phyloP scores from a whole-genome alignment of 2,329 filamentous ascomycete species.

The Fusarium marasasianum region DNA sequence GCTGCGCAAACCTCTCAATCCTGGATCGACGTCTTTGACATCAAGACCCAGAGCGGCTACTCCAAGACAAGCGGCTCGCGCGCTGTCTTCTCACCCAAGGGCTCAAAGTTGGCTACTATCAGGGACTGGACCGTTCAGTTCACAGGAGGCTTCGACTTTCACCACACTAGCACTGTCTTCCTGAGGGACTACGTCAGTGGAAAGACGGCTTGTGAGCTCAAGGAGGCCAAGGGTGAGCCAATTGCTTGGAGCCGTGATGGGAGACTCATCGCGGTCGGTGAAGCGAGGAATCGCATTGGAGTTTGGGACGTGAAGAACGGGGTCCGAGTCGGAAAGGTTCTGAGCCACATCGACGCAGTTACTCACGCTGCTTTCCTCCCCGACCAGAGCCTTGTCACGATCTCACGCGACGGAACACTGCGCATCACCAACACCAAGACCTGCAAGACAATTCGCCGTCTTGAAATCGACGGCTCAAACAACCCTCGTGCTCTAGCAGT shows the following conservation, averaged over 20 bases:
- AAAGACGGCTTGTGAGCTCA: conserved; percentile 46
- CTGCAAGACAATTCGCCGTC: conserved; percentile 48
- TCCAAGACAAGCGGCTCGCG: conserved; percentile 46
- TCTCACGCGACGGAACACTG: conserved; percentile 50
- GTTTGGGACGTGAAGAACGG: conserved; percentile 48
- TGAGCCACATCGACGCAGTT: conserved; percentile 49
- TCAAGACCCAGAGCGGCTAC: conserved; percentile 39
- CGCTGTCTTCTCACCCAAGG: conserved; percentile 43
- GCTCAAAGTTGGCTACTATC: conserved; percentile 42
- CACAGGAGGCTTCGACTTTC: conserved; percentile 44
- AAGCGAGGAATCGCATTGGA: conserved; percentile 43
- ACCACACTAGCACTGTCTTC: conserved; percentile 45
- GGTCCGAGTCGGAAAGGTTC: conserved; percentile 43
- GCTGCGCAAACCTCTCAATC: conserved; percentile 44
- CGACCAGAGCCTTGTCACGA: conserved; percentile 47
- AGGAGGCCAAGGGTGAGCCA: conserved; percentile 43
- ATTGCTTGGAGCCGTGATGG: conserved; percentile 49
- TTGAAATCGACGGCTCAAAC: conserved; percentile 47
- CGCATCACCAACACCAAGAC: conserved; percentile 48
- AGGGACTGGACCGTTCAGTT: conserved; percentile 46
- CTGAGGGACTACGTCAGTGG: conserved; percentile 45
- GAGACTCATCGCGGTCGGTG: conserved; percentile 44
- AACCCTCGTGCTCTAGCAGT: conserved; percentile 49
- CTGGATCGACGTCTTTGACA: conserved; percentile 51
- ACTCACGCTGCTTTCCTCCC: conserved; percentile 51